These are phyloP conservation scores for Rhodotorula sp. DNA, from an alignment of 1,284 basidiomycete genomes.

Conservation along the genomic window DNA sequence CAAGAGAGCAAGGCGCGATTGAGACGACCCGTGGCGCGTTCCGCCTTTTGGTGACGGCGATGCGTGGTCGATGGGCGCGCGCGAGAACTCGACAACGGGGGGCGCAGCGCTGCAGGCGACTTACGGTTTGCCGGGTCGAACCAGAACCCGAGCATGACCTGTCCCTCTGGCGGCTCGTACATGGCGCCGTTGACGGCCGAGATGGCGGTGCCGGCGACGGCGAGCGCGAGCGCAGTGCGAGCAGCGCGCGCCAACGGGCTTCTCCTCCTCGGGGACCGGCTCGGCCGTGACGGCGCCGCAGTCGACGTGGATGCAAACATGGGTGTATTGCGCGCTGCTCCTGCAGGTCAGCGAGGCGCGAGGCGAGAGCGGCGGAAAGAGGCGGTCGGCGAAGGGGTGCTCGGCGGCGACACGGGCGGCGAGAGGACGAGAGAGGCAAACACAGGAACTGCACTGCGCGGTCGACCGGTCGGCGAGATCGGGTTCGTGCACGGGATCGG, in stretches of 20 bases:
- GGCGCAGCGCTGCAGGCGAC: background rate
- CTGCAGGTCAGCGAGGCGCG: background rate
- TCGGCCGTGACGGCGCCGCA: background rate
- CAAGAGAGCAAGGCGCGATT: too few relatives aligned
- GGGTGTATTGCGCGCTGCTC: background rate
- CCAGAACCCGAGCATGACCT: slow-evolving; percentile 43
- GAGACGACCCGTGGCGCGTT: too few relatives aligned
- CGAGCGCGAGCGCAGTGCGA: slow-evolving; percentile 6
- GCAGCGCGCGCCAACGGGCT: slow-evolving; percentile 3
- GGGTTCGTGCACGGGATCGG: background rate
- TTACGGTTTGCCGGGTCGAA: slow-evolving; percentile 35
- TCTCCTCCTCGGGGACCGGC: background rate
- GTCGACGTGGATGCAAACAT: background rate
- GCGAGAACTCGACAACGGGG: background rate
- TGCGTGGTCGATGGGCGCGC: background rate
- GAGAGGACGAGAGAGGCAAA: background rate
- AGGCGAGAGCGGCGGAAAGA: background rate
- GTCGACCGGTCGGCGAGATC: background rate
- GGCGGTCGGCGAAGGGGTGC: background rate
- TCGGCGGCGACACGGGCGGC: background rate
- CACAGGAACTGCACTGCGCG: background rate
- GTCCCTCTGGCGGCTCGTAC: slow-evolving; percentile 36
- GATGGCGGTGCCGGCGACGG: slow-evolving; percentile 8
- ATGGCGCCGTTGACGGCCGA: background rate
- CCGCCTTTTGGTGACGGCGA: background rate